Conservation (phyloP, 1,139 yeast genomes). For the Candida glucosophila region DNA sequence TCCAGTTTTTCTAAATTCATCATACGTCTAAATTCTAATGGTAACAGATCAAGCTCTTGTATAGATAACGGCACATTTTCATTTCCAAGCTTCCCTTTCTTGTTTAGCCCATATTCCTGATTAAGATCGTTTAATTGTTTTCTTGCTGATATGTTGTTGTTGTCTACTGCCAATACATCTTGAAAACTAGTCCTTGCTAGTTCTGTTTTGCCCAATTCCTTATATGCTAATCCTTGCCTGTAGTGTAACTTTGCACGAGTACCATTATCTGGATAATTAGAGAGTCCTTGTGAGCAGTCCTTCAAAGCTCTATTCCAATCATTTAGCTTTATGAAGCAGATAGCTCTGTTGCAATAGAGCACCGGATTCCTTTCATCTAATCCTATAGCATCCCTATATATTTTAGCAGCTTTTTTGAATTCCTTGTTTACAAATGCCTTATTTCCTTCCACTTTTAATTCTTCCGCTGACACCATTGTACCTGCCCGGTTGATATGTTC, state of each 20-base stretch:
- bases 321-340: conserved; percentile 52
- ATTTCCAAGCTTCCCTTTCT: conserved; percentile 1
- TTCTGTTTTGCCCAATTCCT: conserved; percentile 19
- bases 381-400: conserved; percentile 60
- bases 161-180: conserved; percentile 38
- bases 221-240: conserved; percentile 46
- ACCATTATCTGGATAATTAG: conserved; percentile 19
- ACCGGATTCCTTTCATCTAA: conserved; percentile 51
- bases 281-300: conserved; percentile 55
- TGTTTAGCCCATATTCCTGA: conserved; percentile 8
- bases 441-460: conserved; percentile 53
- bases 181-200: conserved; percentile 29
- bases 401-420: conserved; percentile 47
- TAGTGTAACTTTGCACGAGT: conserved; percentile 45
- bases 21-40: conserved; percentile 10
- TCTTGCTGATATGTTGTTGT: conserved; percentile 27
- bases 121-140: conserved; percentile 15
- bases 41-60: conserved; percentile 37
- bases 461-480: conserved; percentile 9
- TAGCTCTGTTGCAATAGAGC: conserved; percentile 73
- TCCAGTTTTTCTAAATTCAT: neutral
- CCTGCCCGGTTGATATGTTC: neutral
- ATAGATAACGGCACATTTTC: conserved; percentile 23
- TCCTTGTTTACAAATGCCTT: conserved; percentile 49
- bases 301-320: conserved; percentile 49